Conservation (phyloP, 1,284 basidiomycete genomes). For the Singerocomus inundabilis region DNA sequence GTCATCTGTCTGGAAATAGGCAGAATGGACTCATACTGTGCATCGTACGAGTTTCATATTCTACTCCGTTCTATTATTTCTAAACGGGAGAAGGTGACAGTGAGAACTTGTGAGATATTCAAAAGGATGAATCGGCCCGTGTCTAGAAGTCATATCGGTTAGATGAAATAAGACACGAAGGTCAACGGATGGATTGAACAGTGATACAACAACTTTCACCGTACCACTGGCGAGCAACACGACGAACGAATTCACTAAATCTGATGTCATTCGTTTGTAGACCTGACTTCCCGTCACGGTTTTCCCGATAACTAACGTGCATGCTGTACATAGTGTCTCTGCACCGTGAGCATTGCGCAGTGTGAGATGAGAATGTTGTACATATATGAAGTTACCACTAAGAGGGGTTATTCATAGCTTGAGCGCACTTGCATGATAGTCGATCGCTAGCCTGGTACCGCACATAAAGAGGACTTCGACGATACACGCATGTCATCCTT, state of each 20-base stretch:
- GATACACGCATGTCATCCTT: background rate
- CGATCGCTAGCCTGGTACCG: background rate
- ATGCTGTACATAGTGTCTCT: background rate
- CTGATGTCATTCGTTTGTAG: background rate
- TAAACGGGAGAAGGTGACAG: background rate
- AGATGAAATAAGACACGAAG: background rate
- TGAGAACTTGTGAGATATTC: background rate
- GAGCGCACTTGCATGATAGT: background rate
- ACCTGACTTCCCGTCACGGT: background rate
- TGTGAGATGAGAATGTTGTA: constrained; percentile 1
- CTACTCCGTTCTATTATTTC: background rate
- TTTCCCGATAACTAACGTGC: background rate
- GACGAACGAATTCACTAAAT: background rate
- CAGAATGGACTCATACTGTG: background rate
- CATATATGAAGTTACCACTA: background rate
- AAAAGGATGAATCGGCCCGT: background rate
- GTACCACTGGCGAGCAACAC: background rate
- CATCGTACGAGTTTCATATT: background rate
- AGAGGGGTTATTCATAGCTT: constrained; percentile 12
- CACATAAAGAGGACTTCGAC: constrained; percentile 4
- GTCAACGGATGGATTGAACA: too few species aligned
- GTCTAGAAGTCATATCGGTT: background rate
- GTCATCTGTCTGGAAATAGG: background rate
- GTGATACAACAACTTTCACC: background rate
- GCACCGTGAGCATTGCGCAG: background rate